Evolutionary conservation across 768 basidiomycete genomes (phyloP).

Genomic region (Tremella mesenterica): DNA sequence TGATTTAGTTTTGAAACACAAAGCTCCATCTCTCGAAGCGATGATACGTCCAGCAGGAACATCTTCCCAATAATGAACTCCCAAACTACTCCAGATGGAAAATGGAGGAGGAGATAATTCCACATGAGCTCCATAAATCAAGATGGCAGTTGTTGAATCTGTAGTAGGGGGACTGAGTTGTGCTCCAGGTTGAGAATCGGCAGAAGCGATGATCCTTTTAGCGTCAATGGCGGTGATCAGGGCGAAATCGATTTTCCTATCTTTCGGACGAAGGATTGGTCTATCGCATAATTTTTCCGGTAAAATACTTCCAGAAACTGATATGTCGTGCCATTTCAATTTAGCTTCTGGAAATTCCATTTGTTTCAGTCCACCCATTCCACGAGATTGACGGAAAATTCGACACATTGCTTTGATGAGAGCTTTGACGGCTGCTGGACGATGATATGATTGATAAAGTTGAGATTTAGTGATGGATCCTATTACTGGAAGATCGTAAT

Average conservation of each 20-base stretch:
- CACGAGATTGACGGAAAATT: conserved; percentile 10
- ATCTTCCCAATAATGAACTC: conserved; percentile 9
- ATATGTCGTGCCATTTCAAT: conserved; percentile 6
- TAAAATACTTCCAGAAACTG: conserved; percentile 7
- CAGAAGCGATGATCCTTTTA: conserved; percentile 20
- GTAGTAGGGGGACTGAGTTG: conserved; percentile 16
- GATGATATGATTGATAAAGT: conserved; percentile 32
- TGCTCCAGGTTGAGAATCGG: conserved; percentile 38
- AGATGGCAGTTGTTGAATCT: conserved; percentile 19
- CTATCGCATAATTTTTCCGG: conserved; percentile 27
- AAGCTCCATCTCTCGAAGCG: conserved; percentile 29
- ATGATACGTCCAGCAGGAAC: conserved; percentile 25
- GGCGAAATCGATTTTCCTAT: conserved; percentile 16
- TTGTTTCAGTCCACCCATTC: not conserved
- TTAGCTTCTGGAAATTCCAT: conserved; percentile 12
- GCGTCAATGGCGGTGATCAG: conserved; percentile 25
- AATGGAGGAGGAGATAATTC: conserved; percentile 8
- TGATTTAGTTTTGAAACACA: conserved; percentile 29
- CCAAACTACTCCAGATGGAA: conserved; percentile 11
- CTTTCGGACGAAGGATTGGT: conserved; percentile 23
- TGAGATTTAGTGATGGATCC: conserved; percentile 28
- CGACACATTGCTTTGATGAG: conserved; percentile 27
- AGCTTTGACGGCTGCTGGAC: conserved; percentile 20
- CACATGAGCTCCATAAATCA: conserved; percentile 36
- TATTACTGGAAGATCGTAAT: conserved; percentile 23